A percentile compares a stretch with the other conserved stretches of the same genome.
Evolutionary conservation across 495 filamentous ascomycete genomes (phyloP).

Genomic region (Hyaloscypha finlandica): DNA sequence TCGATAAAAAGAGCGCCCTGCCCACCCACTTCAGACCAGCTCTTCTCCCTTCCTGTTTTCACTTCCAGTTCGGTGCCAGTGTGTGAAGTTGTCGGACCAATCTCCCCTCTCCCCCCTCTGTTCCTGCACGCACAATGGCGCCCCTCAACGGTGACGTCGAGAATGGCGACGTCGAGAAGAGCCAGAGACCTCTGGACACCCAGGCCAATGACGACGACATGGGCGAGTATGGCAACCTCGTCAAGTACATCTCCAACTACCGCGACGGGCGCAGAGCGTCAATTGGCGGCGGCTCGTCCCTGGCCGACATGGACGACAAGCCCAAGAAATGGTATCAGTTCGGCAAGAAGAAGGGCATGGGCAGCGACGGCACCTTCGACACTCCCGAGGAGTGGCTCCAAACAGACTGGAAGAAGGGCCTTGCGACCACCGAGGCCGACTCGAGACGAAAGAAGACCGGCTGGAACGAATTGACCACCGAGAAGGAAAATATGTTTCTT

Average conservation of each 20-base stretch:
- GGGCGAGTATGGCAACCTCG: slow-evolving; percentile 48
- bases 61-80: neutral
- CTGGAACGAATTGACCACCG: slow-evolving; percentile 73
- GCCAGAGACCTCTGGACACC: neutral
- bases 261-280: slow-evolving; percentile 60
- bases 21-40: neutral
- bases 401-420: slow-evolving; percentile 67
- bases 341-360: slow-evolving; percentile 46
- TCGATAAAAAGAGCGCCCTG: neutral
- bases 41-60: neutral
- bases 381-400: slow-evolving; percentile 72
- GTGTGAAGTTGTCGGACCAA: slow-evolving; percentile 1
- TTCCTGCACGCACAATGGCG: slow-evolving; percentile 21
- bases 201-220: slow-evolving; percentile 26
- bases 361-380: slow-evolving; percentile 44
- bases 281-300: slow-evolving; percentile 51
- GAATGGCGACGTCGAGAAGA: slow-evolving; percentile 32
- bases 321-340: slow-evolving; percentile 57
- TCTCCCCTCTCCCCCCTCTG: slow-evolving; percentile 12
- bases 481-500: slow-evolving; percentile 76
- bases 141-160: slow-evolving; percentile 25
- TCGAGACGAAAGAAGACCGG: slow-evolving; percentile 65
- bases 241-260: slow-evolving; percentile 68
- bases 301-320: slow-evolving; percentile 37
- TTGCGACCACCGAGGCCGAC: slow-evolving; percentile 60